Base-by-base conservation (phyloP, 441 rosid genomes). In the Erodium moschatum region DNA sequence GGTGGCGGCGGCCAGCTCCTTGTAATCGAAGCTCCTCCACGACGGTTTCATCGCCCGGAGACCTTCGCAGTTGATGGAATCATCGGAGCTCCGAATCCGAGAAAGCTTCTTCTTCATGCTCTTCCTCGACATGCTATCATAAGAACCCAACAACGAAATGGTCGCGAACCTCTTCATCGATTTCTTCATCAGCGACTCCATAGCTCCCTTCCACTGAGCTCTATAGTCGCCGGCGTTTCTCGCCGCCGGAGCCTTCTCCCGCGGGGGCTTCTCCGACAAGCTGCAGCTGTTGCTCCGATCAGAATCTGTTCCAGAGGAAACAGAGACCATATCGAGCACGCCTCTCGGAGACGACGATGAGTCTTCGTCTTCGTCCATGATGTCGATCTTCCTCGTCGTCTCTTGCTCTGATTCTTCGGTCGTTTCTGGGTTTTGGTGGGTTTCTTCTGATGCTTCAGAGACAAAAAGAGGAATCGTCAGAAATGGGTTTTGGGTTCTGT, bases 11-110 rank as follows among this genome's bases (percentile, higher is more conserved):
- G 42, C 67, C 21, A 70, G 56, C 46, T 70, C 73, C 42, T 52
- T 29, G 0, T 10, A 54, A 48, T 70, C 73, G 27, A 70, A 70
- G 67, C 67, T 63, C 67, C 73, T 29, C 73, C 73, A 70, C 2
- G 73, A 40, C 0, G 73, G 73, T 33, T 70, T 70, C 0, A 29
- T 52, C 35, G 60, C 4, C 60, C 38, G 19, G 31, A 60, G 18
- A 6, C 64, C 64, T 10, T 60, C 64, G 42, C 73, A 31, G 16
- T 70, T 67, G 21, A 70, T 70, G 15, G 38, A 19, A 11, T 70
- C 73, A 29, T 70, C 73, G 16, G 73, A 67, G 67, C 73, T 70
- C 54, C 44, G 67, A 21, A 70, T 70, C 61, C 73, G 58, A 4
- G 54, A 16, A 16, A 62, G 11, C 21, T 66, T 66, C 67, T 62